phyloP scores from a whole-genome alignment of 169 alveolate species.

The Nephromyces sp. region DNA sequence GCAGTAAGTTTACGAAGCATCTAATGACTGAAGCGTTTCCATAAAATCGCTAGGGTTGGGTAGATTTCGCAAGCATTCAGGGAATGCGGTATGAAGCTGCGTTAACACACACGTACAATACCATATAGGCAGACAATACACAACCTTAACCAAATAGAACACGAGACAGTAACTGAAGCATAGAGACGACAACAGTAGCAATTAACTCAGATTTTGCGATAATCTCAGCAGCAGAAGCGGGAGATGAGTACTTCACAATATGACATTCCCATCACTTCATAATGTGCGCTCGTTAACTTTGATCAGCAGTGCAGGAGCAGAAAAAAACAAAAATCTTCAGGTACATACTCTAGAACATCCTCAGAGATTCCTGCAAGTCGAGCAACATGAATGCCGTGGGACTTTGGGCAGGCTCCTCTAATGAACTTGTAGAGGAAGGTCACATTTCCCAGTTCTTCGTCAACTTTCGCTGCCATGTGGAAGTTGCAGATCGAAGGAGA shows the following conservation, averaged over 20 bases:
- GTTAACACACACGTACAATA: too few relatives aligned
- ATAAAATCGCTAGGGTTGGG: neutral
- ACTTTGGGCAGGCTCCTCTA: conserved; percentile 86
- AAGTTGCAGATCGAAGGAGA: conserved; percentile 36
- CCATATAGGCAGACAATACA: neutral
- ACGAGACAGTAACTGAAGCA: neutral
- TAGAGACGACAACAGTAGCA: neutral
- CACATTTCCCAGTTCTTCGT: conserved; percentile 48
- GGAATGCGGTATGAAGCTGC: too few relatives aligned
- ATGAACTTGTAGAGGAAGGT: conserved; percentile 83
- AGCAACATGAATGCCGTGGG: conserved; percentile 95
- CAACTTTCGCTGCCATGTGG: conserved; percentile 71
- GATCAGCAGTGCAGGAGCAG: neutral
- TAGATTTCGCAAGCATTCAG: neutral
- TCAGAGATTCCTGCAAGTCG: conserved; percentile 84
- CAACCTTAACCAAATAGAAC: neutral
- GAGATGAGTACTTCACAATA: neutral
- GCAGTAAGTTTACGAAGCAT: too few relatives aligned
- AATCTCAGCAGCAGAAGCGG: neutral
- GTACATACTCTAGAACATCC: conserved; percentile 11
- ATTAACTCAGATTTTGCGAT: neutral
- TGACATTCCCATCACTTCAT: neutral
- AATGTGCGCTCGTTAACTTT: neutral
- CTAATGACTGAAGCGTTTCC: too few relatives aligned
- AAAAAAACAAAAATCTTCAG: neutral